Evolutionary conservation across 73 alveolate species (phyloP).

Genomic region (Paramecium sexaurelia): DNA sequence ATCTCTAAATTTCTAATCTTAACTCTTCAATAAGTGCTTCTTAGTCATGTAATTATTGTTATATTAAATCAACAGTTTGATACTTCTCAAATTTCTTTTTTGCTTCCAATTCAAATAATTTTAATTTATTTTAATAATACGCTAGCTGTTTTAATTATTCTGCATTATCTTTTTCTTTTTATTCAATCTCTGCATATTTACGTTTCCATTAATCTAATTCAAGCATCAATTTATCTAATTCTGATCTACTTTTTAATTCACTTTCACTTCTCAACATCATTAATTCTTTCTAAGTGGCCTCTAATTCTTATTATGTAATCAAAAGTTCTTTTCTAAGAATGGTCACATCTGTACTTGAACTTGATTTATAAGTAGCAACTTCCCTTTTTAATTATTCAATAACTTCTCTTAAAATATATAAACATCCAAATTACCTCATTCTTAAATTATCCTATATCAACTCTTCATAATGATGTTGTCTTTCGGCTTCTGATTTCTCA

Average conservation of each 20-base stretch:
- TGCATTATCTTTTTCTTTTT: slow-evolving; percentile 22
- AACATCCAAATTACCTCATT: background rate
- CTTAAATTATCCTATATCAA: slow-evolving; percentile 21
- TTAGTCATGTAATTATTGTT: background rate
- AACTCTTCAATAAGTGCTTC: background rate
- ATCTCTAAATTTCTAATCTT: background rate
- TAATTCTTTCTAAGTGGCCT: background rate
- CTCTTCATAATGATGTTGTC: slow-evolving; percentile 27
- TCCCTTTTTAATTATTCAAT: slow-evolving; percentile 30
- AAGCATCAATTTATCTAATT: background rate
- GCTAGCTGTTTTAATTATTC: slow-evolving; percentile 1
- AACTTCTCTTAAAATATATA: background rate
- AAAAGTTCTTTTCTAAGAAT: background rate
- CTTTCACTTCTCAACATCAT: background rate
- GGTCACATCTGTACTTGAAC: background rate
- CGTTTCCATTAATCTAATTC: slow-evolving; percentile 21
- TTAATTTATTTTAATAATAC: background rate
- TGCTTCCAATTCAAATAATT: slow-evolving; percentile 14
- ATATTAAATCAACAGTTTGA: background rate
- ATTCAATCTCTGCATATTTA: background rate
- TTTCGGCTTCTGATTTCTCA: background rate
- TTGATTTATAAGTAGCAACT: background rate
- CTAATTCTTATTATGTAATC: background rate
- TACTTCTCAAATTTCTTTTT: slow-evolving; percentile 40
- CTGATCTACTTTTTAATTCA: background rate